Percentiles rank a stretch among this genome's conserved stretches.
Conservation (phyloP, 2,329 filamentous ascomycete species). For the Pseudohalonectria lignicola region DNA sequence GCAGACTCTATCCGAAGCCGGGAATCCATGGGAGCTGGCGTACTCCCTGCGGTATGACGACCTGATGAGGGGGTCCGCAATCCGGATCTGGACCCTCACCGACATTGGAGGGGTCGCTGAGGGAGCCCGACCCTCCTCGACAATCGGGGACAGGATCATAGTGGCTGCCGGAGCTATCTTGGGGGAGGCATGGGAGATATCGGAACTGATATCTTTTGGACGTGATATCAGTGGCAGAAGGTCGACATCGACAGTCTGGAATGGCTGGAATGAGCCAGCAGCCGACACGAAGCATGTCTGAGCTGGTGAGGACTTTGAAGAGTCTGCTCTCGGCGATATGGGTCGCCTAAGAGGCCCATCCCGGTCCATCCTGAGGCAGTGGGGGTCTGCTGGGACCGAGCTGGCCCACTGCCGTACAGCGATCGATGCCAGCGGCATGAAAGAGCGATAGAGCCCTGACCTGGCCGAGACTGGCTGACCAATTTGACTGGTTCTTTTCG, state of each 20-base stretch:
- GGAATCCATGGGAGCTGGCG: constrained; percentile 30
- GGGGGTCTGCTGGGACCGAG: background rate
- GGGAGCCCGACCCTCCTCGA: background rate
- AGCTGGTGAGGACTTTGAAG: background rate
- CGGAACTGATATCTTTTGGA: too few relatives aligned
- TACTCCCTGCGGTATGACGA: constrained; percentile 30
- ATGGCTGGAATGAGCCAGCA: too few relatives aligned
- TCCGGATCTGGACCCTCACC: constrained; percentile 8
- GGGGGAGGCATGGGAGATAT: constrained; percentile 2
- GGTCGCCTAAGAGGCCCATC: constrained; percentile 1
- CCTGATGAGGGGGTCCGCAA: constrained; percentile 4
- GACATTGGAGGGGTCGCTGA: background rate
- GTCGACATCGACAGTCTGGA: too few relatives aligned
- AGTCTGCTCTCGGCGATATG: background rate
- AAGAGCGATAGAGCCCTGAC: too few relatives aligned
- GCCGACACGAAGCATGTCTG: too few relatives aligned
- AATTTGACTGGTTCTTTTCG: too few relatives aligned
- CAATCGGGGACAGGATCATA: background rate
- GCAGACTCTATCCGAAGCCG: constrained; percentile 33
- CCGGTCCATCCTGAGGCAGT: constrained; percentile 3
- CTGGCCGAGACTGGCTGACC: too few relatives aligned
- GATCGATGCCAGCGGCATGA: too few relatives aligned
- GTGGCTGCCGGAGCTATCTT: constrained; percentile 1
- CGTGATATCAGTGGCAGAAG: too few relatives aligned
- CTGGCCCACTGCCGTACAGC: background rate